phyloP scores from a whole-genome alignment of 179 eudicot species.

The Sideroxylon spinosum region DNA sequence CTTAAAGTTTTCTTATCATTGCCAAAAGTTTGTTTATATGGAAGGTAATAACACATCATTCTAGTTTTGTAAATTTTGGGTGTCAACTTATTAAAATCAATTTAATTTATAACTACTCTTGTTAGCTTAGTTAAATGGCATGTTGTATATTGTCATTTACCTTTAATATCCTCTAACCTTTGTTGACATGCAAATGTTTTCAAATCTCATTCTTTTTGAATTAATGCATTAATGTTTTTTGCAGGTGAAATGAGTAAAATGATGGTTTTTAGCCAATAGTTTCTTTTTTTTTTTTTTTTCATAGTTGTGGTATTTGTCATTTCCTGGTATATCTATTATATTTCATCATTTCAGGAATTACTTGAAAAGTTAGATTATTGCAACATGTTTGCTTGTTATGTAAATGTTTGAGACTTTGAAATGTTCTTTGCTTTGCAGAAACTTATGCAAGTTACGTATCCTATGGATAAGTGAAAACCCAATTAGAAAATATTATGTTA shows the following conservation, averaged over 20 bases:
- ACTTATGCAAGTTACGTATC: slow-evolving; percentile 58
- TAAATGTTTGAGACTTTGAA: slow-evolving; percentile 83
- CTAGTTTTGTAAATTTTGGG: not conserved
- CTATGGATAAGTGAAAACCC: not conserved
- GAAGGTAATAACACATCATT: slow-evolving; percentile 37
- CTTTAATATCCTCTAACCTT: too few relatives aligned
- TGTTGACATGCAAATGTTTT: slow-evolving; percentile 4
- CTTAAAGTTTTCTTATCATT: slow-evolving; percentile 57
- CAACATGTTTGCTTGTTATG: slow-evolving; percentile 24
- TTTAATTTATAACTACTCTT: too few relatives aligned
- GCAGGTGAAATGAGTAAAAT: too few relatives aligned
- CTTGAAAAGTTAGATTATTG: not conserved
- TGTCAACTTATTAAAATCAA: not conserved
- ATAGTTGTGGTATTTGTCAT: too few relatives aligned
- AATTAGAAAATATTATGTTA: not conserved
- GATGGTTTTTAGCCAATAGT: too few relatives aligned
- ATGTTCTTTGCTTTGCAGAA: slow-evolving; percentile 62
- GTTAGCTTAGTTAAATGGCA: too few relatives aligned
- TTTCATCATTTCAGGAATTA: not conserved
- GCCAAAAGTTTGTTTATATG: slow-evolving; percentile 57
- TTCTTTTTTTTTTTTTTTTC: too few relatives aligned
- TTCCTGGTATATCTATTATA: not conserved
- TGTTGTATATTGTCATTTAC: too few relatives aligned
- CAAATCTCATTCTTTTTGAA: not conserved
- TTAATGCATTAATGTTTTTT: not conserved